Evolutionary conservation across 2,329 filamentous ascomycete genomes (phyloP).

Genomic region (Ophioceras dolichostomum): DNA sequence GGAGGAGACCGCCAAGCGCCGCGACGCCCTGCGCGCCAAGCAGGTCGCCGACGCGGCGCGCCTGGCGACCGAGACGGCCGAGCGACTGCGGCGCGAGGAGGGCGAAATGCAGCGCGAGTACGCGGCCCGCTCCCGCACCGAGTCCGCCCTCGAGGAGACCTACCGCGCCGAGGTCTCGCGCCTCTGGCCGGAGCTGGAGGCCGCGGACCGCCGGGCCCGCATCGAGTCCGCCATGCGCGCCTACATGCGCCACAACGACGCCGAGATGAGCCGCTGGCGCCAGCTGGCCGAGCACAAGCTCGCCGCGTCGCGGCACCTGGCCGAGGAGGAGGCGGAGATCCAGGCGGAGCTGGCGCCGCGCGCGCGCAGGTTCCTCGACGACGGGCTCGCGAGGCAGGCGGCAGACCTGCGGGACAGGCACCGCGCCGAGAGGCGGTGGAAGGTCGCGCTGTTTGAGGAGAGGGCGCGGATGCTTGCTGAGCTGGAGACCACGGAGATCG

Average conservation of each 20-base stretch:
- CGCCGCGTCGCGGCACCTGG: conserved; percentile 17
- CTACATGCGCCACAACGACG: conserved; percentile 27
- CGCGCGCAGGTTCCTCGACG: conserved; percentile 17
- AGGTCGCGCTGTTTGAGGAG: conserved; percentile 29
- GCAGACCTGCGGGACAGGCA: conserved; percentile 19
- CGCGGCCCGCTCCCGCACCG: conserved; percentile 23
- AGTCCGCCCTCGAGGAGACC: conserved; percentile 28
- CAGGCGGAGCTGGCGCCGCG: conserved; percentile 30
- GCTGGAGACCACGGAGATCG: conserved; percentile 24
- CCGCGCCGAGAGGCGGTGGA: conserved; percentile 34
- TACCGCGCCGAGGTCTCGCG: conserved; percentile 25
- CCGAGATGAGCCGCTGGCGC: conserved; percentile 21
- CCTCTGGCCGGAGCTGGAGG: conserved; percentile 23
- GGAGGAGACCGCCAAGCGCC: conserved; percentile 10
- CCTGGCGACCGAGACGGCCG: conserved; percentile 12
- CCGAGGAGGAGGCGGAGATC: conserved; percentile 26
- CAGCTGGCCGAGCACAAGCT: conserved; percentile 26
- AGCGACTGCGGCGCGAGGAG: conserved; percentile 21
- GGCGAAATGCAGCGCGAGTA: conserved; percentile 25
- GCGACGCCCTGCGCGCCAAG: conserved; percentile 17
- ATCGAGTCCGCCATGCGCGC: conserved; percentile 19
- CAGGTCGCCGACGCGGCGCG: conserved; percentile 20
- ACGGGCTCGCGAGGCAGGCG: conserved; percentile 14
- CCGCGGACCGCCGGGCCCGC: conserved; percentile 16
- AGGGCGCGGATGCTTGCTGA: conserved; percentile 27